Conservation (phyloP, 306 rosid species). For the Cicer pinnatifidum region DNA sequence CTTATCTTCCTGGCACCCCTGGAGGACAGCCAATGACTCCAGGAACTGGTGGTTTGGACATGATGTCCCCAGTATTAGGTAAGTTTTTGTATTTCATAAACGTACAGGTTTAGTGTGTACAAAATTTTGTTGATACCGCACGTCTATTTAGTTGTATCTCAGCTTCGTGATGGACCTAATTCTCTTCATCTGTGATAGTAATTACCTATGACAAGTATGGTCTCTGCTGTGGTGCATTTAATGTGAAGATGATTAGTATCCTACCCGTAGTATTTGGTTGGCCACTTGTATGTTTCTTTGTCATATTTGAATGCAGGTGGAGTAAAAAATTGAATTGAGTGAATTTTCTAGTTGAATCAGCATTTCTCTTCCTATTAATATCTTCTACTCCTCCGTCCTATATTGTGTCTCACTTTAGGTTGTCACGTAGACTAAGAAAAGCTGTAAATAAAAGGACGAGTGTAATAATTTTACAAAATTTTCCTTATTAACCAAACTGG, state of each 20-base stretch:
- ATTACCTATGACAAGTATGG: background rate
- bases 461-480: background rate
- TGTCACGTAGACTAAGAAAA: background rate
- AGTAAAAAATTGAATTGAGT: slow-evolving; percentile 4
- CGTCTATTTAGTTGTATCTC: slow-evolving; percentile 10
- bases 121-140: background rate
- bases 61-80: slow-evolving; percentile 97
- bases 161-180: slow-evolving; percentile 9
- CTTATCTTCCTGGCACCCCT: slow-evolving; percentile 98
- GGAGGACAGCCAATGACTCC: slow-evolving; percentile 99
- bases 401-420: background rate
- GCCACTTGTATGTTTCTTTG: slow-evolving; percentile 4
- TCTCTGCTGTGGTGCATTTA: slow-evolving; percentile 4
- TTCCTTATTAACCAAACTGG: background rate
- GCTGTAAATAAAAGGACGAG: background rate
- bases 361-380: slow-evolving; percentile 29
- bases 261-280: slow-evolving; percentile 11
- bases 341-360: slow-evolving; percentile 14
- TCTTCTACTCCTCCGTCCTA: background rate
- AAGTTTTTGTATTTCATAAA: slow-evolving; percentile 18
- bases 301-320: slow-evolving; percentile 14
- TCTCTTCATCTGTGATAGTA: background rate
- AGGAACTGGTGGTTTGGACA: slow-evolving; percentile 94
- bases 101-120: background rate
- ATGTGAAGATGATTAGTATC: background rate